Percentiles rank a stretch among this genome's conserved stretches.
Evolutionary conservation across 208 protist genomes (phyloP).

Genomic region (Crithidia expoeki): DNA sequence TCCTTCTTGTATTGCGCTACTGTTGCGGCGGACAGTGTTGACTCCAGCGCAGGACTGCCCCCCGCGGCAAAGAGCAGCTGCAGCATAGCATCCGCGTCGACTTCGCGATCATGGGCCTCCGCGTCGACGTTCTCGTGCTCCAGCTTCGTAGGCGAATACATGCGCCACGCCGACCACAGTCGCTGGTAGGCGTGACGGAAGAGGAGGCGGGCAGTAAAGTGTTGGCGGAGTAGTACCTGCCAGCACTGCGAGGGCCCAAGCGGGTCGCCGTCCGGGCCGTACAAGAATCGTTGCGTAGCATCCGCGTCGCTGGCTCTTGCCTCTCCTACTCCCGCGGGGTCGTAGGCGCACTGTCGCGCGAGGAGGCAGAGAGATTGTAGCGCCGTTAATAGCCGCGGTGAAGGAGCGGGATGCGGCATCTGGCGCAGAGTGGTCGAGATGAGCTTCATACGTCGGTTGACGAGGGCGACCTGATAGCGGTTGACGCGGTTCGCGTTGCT

Average conservation of each 20-base stretch:
- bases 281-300: background rate
- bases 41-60: background rate
- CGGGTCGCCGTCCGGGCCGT: slow-evolving; percentile 20
- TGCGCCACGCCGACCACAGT: slow-evolving; percentile 54
- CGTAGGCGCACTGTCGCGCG: slow-evolving; percentile 24
- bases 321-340: background rate
- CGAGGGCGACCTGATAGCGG: slow-evolving; percentile 28
- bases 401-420: slow-evolving; percentile 31
- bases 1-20: slow-evolving; percentile 20
- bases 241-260: slow-evolving; percentile 28
- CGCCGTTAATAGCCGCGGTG: slow-evolving; percentile 28
- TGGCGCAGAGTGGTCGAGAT: slow-evolving; percentile 20
- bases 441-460: slow-evolving; percentile 23
- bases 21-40: background rate
- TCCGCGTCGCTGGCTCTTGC: background rate
- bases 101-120: slow-evolving; percentile 44
- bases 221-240: slow-evolving; percentile 40
- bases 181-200: slow-evolving; percentile 53
- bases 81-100: slow-evolving; percentile 30
- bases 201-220: slow-evolving; percentile 50
- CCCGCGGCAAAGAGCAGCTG: slow-evolving; percentile 17
- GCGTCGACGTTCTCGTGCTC: slow-evolving; percentile 43
- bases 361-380: slow-evolving; percentile 25
- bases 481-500: slow-evolving; percentile 16
- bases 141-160: slow-evolving; percentile 47